Evolutionary conservation across 2,329 filamentous ascomycete genomes (phyloP), one percentile per base, ranked within the genome.

Genomic region (Fusarium avenaceum): DNA sequence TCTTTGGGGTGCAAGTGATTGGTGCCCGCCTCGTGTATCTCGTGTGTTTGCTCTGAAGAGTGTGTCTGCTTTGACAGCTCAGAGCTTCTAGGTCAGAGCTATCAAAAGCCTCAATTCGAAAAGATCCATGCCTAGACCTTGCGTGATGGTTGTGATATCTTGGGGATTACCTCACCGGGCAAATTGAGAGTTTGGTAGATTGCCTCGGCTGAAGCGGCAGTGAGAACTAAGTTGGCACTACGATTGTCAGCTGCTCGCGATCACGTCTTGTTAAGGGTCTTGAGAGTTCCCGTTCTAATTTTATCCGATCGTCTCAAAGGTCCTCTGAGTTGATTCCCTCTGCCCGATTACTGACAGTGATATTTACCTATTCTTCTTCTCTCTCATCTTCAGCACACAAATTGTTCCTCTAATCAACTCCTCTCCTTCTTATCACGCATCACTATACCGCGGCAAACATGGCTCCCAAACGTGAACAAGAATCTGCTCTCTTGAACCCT

Each of bases 381-480:
- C 22, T 24, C 43, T 42, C 33, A 14, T 33, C 15, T 54, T 49
- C 44, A 38, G 35, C 35, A 9, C 7, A 35, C 1, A 38, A 10
- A n/a, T 38, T 11, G 11, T 47, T 42, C 47, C 19, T 44, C 49
- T 32, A 40, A 24, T 38, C 33, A 9, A 5, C n/a, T 39, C 28
- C 30, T 38, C 30, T 48, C 44, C 42, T 7, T 15, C 24, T 14
- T 42, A n/a, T 14, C 39, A 28, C 26, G 19, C 24, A 30, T 2
- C 6, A 24, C 11, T 19, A n/a, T 17, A 40, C 35, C 6, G 11
- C 26, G n/a, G 10, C 8, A 59, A 35, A 40, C 10, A 73, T 73
- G 71, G 35, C 64, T 51, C 57, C 63, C 13, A 73, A 73, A 15
- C 52, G 19, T 47, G 70, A 72, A 42, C 71, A 73, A 55, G 69